Conservation (phyloP, 495 filamentous ascomycete species). For the Penicillium bialowiezense region DNA sequence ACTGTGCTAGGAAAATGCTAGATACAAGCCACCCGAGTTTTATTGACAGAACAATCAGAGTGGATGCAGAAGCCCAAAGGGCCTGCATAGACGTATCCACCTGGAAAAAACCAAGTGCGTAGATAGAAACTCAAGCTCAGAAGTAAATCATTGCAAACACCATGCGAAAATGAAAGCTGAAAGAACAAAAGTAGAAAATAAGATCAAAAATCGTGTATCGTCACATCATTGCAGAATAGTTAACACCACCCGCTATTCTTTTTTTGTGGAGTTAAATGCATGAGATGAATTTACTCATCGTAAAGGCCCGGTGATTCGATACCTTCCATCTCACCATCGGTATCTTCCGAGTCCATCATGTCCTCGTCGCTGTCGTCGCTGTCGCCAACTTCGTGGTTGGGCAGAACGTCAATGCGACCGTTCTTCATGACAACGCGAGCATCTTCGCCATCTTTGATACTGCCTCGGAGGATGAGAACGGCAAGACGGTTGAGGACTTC, state of each 20-base stretch:
- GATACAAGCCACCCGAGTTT: too few species aligned
- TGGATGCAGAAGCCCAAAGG: too few species aligned
- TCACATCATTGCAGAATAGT: not conserved
- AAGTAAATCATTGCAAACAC: too few species aligned
- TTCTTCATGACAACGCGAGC: conserved; percentile 75
- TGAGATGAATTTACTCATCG: conserved; percentile 49
- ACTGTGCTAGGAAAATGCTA: too few species aligned
- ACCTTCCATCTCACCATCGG: conserved; percentile 64
- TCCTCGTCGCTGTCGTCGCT: conserved; percentile 67
- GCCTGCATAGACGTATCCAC: too few species aligned
- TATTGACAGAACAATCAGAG: too few species aligned
- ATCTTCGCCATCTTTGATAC: conserved; percentile 77
- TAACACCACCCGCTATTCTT: not conserved
- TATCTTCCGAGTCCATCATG: conserved; percentile 67
- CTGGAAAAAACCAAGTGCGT: not conserved
- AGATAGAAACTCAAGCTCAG: not conserved
- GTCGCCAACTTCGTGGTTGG: conserved; percentile 67
- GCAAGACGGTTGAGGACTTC: conserved; percentile 93
- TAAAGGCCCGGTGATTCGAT: conserved; percentile 70
- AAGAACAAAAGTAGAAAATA: not conserved
- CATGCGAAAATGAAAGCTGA: not conserved
- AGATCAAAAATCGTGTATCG: not conserved
- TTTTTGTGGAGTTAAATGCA: not conserved
- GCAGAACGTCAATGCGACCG: conserved; percentile 71
- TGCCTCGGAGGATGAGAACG: conserved; percentile 81